These are phyloP conservation scores for Bisporella sp. DNA, from an alignment of 2,329 filamentous ascomycete genomes.

Conservation along the genomic window DNA sequence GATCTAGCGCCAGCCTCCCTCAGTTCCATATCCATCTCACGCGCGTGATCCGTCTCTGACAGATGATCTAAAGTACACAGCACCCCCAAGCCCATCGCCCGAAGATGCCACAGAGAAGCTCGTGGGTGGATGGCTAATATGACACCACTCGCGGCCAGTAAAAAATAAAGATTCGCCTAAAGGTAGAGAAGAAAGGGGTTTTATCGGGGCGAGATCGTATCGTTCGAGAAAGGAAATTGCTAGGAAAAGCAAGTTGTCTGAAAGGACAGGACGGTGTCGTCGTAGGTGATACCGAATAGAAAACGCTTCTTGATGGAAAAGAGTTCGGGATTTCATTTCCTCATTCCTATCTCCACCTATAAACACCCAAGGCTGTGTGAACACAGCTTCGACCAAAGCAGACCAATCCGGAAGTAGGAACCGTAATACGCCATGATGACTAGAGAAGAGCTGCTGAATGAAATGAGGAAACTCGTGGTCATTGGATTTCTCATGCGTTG, in stretches of 20 bases:
- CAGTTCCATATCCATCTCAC: too few relatives aligned
- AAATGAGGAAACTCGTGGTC: constrained; percentile 31
- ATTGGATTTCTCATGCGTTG: constrained; percentile 45
- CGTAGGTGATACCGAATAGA: constrained; percentile 16
- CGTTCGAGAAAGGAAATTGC: too few relatives aligned
- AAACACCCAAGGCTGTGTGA: constrained; percentile 23
- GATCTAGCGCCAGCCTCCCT: too few relatives aligned
- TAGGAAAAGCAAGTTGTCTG: background rate
- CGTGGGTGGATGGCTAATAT: too few relatives aligned
- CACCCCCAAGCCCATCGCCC: too few relatives aligned
- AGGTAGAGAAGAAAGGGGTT: too few relatives aligned
- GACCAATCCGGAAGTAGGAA: constrained; percentile 19
- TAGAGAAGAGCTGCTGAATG: constrained; percentile 20
- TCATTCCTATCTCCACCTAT: constrained; percentile 22
- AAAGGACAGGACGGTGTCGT: constrained; percentile 27
- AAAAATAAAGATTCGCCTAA: too few relatives aligned
- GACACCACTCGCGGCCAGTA: too few relatives aligned
- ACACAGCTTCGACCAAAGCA: constrained; percentile 18
- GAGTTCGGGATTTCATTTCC: constrained; percentile 20
- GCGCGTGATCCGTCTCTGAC: too few relatives aligned
- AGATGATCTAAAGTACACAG: too few relatives aligned
- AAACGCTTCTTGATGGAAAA: constrained; percentile 12
- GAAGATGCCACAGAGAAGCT: too few relatives aligned
- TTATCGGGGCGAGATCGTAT: too few relatives aligned
- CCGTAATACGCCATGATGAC: constrained; percentile 24